Conservation (phyloP, 352 stramenopile species). For the Pythium dissimile region DNA sequence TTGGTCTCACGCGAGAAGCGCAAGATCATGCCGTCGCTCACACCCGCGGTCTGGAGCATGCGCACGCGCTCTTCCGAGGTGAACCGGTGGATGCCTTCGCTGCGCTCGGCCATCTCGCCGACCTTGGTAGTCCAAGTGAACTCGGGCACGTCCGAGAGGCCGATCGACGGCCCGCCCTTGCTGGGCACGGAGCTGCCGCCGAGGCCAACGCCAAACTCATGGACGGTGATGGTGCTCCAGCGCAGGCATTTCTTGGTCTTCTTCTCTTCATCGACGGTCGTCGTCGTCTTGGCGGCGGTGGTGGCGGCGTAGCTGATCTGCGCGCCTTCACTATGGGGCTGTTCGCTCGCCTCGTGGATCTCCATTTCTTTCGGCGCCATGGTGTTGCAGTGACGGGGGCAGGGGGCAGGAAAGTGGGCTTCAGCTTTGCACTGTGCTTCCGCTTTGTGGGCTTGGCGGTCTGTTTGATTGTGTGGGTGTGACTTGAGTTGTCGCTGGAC, state of each 20-base stretch:
- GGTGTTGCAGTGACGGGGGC: conserved; percentile 1
- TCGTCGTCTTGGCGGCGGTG: neutral
- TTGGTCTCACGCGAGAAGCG: conserved; percentile 39
- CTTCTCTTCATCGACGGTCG: conserved; percentile 40
- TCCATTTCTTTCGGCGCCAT: conserved; percentile 52
- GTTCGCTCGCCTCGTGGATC: conserved; percentile 6
- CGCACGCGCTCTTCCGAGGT: conserved; percentile 29
- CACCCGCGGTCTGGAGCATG: conserved; percentile 28
- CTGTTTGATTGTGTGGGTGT: conserved; percentile 21
- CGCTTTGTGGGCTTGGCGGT: conserved; percentile 12
- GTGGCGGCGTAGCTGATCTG: neutral
- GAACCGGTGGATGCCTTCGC: conserved; percentile 44
- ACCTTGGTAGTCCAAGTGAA: conserved; percentile 49
- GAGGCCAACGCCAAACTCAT: conserved; percentile 46
- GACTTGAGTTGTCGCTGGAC: conserved; percentile 21
- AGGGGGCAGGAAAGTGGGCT: neutral
- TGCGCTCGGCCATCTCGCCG: conserved; percentile 41
- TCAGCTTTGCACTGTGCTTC: conserved; percentile 5
- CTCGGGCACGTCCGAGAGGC: conserved; percentile 34
- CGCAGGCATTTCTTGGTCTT: conserved; percentile 50
- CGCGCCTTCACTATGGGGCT: neutral
- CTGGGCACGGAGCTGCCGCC: conserved; percentile 37
- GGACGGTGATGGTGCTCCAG: conserved; percentile 42
- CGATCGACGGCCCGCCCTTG: conserved; percentile 38
- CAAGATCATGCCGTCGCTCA: conserved; percentile 38